Base-by-base conservation (phyloP, 2,329 filamentous ascomycete species). In the Alternaria solani region DNA sequence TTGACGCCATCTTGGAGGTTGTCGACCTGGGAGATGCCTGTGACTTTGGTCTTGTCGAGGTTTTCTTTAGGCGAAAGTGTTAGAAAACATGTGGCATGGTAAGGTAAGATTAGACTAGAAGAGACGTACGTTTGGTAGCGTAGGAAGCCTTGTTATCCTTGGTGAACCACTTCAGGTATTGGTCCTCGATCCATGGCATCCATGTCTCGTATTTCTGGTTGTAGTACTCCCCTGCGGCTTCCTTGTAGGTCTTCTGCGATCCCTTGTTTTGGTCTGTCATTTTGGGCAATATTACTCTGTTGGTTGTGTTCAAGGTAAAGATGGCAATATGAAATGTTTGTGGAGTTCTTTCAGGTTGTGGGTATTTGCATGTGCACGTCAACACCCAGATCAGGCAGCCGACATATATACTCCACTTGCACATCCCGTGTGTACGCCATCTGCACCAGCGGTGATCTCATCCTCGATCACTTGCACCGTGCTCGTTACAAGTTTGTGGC, bases 91-190 rank as follows among this genome's bases (percentile, higher is more conserved):
- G 7, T 16, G 18, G 34, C 34, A 42, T 25, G 30, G 41, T n/a
- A 39, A 39, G n/a, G 42, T 12, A n/a, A 7, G 43, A 14, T 36
- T 26, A 47, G 20, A n/a, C 20, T 16, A 11, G 7, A 23, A 30
- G n/a, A 26, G 41, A 76, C 80, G 34, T 76, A 91, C 90, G 85
- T 78, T 89, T 91, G 2, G 89, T 84, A 6, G 87, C 82, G 71
- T 92, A 92, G 74, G 86, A 89, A 5, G 89, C 86, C 79, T 93
- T 92, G 83, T 93, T 93, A 73, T 92, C 89, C 64, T 89, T 89
- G 70, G 89, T 91, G 78, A 92, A 92, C 83, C 87, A 92, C 53
- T 84, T 83, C 28, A 93, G 84, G 75, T 91, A 91, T 60, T 87
- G 78, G 75, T 93, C 90, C 77, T 93, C 90, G 57, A 92, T 81